Conservation (phyloP, 208 protist genomes). For the Strigomonas galati region DNA sequence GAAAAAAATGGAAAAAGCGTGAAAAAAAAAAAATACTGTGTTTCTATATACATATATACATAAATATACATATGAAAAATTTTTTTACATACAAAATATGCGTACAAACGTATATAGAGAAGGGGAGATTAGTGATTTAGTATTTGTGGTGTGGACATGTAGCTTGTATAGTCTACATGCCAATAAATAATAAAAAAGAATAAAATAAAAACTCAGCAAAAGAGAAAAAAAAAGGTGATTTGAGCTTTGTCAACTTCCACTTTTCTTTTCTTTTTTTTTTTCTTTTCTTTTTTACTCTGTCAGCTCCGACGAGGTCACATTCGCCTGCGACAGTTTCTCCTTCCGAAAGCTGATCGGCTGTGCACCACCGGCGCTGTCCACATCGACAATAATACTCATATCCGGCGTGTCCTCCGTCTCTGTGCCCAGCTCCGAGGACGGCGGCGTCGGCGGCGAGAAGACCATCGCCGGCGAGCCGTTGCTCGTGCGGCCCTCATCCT, state of each 20-base stretch:
- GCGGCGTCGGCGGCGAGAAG: not conserved
- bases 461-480: not conserved
- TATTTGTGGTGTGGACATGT: not conserved
- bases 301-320: too few relatives aligned
- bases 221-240: slow-evolving; percentile 7
- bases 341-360: slow-evolving; percentile 7
- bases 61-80: too few relatives aligned
- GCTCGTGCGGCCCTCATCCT: not conserved
- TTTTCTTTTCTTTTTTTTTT: too few relatives aligned
- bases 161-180: not conserved
- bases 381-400: slow-evolving; percentile 6
- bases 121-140: too few relatives aligned
- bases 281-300: not conserved
- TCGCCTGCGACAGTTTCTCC: slow-evolving; percentile 11
- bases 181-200: slow-evolving; percentile 16
- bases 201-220: slow-evolving; percentile 8
- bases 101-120: too few relatives aligned
- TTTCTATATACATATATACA: not conserved
- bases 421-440: too few relatives aligned
- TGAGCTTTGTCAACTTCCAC: too few relatives aligned
- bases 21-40: slow-evolving; percentile 13
- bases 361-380: not conserved
- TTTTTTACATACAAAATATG: too few relatives aligned
- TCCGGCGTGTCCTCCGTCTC: too few relatives aligned
- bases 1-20: not conserved